Evolutionary conservation across 202 grass and related monocot species (phyloP).

Genomic region (Cymbopogon flexuosus): DNA sequence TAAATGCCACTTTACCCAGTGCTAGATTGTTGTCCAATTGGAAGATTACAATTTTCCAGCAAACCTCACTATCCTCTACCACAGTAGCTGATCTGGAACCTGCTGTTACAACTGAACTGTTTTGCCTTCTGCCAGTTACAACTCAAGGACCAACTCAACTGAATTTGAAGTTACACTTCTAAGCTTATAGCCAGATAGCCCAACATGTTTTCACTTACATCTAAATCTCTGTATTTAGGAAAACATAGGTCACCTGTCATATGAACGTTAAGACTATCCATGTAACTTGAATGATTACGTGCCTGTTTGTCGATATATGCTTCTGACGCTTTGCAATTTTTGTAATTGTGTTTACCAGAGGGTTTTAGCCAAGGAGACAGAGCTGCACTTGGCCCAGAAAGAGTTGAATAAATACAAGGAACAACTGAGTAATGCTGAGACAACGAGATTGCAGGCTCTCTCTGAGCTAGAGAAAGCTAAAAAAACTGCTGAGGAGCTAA

Average conservation of each 20-base stretch:
- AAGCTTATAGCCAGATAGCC: conserved; percentile 4
- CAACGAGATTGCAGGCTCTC: conserved; percentile 61
- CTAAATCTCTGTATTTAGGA: background rate
- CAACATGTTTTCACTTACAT: conserved; percentile 9
- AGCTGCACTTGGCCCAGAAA: conserved; percentile 78
- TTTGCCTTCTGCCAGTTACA: background rate
- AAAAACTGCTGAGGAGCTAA: conserved; percentile 63
- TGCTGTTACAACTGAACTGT: background rate
- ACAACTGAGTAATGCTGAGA: conserved; percentile 52
- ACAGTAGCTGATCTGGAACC: background rate
- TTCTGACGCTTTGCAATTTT: conserved; percentile 22
- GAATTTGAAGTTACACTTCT: conserved; percentile 6
- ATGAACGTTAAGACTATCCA: background rate
- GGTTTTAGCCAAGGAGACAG: conserved; percentile 75
- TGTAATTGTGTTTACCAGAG: conserved; percentile 41
- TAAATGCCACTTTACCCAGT: background rate
- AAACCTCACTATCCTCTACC: background rate
- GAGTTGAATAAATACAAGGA: conserved; percentile 62
- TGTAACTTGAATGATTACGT: conserved; percentile 3
- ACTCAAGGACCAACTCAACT: background rate
- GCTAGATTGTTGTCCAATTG: background rate
- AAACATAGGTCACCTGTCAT: background rate
- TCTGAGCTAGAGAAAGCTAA: conserved; percentile 76
- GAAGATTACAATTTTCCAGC: background rate
- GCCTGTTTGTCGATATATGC: conserved; percentile 1